Evolutionary conservation across 2,329 filamentous ascomycete genomes (phyloP), one percentile per base, ranked within the genome.

Genomic region (Colletotrichum navitas): DNA sequence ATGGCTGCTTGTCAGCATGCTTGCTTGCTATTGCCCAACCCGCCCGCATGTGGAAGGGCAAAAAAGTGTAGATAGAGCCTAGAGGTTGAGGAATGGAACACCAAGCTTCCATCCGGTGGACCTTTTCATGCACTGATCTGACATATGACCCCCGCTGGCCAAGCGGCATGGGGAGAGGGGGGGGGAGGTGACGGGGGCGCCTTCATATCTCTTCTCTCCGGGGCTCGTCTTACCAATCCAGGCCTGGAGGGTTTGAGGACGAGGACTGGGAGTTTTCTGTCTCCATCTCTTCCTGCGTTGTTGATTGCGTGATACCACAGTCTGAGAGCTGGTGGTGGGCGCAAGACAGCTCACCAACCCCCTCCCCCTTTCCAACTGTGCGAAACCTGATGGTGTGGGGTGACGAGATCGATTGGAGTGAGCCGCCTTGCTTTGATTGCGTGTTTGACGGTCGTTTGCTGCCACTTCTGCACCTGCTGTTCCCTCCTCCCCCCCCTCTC

Each of bases 61-160:
- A 47, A 47, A 47, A 36, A 29, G 41, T 21, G 14, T 0, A 47
- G 45, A 34, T 24, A 11, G n/a, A n/a, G n/a, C n/a, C n/a, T n/a
- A n/a, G 52, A 52, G 24, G 10, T 34, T 11, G 47, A 45, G 51
- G 24, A 52, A 56, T 41, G 39, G 24, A 62, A 49, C 43, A 62
- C 51, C 56, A 71, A 71, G 68, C 68, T 71, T 71, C 68, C 56
- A 47, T 58, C 56, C 10, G 18, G 59, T 71, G 68, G 63, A 29
- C 32, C 58, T 29, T 34, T 56, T 71, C 68, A 62, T 71, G 68
- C 63, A 62, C 61, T 62, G 68, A 67, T 71, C 68, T 71, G 68
- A 68, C 68, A 68, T 71, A 43, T 58, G 63, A 63, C 56, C 51
- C 51, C 47, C 51, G 68, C 64, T 61, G 64, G 52, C 58, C 68